A percentile compares a stretch with the other conserved stretches of the same genome.
Evolutionary conservation across 2,329 filamentous ascomycete genomes (phyloP).

Genomic region (Verticillium tricorpus): DNA sequence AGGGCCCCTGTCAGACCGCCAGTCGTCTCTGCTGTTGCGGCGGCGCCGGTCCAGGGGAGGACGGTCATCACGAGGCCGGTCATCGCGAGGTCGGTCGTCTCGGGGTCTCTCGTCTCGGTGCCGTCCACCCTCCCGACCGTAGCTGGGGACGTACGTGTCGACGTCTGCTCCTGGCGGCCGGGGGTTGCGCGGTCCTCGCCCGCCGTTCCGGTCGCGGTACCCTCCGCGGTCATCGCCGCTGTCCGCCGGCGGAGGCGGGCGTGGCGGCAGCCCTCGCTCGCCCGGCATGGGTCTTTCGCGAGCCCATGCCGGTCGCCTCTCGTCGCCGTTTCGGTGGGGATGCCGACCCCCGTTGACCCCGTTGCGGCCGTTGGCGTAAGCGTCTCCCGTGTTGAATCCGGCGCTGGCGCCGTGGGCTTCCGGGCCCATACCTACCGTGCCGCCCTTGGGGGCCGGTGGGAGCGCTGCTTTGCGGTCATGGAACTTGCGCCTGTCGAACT

Average conservation of each 20-base stretch:
- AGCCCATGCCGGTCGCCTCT: conserved; percentile 50
- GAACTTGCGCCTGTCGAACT: conserved; percentile 89
- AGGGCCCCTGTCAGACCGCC: conserved; percentile 19
- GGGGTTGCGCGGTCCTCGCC: conserved; percentile 18
- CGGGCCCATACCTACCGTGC: conserved; percentile 75
- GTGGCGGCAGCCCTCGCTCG: conserved; percentile 39
- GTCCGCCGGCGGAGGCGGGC: conserved; percentile 42
- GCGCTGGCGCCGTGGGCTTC: conserved; percentile 41
- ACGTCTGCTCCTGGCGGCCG: conserved; percentile 30
- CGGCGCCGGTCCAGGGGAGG: conserved; percentile 14
- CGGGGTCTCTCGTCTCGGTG: conserved; percentile 17
- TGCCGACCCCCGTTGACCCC: conserved; percentile 43
- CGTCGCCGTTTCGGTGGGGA: conserved; percentile 31
- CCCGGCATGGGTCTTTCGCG: conserved; percentile 28
- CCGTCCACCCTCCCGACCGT: conserved; percentile 28
- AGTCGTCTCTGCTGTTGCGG: conserved; percentile 19
- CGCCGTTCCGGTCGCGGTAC: conserved; percentile 26
- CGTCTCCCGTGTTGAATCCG: conserved; percentile 47
- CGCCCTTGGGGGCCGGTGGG: conserved; percentile 87
- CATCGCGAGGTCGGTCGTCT: conserved; percentile 12
- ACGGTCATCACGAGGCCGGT: not conserved
- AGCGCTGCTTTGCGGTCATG: conserved; percentile 79
- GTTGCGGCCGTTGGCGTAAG: conserved; percentile 31
- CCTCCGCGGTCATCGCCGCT: conserved; percentile 32
- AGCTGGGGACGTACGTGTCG: conserved; percentile 48